Evolutionary conservation across 192 early-diverging fungal genomes (phyloP).

Genomic region (Gorgonomyces haynaldii): DNA sequence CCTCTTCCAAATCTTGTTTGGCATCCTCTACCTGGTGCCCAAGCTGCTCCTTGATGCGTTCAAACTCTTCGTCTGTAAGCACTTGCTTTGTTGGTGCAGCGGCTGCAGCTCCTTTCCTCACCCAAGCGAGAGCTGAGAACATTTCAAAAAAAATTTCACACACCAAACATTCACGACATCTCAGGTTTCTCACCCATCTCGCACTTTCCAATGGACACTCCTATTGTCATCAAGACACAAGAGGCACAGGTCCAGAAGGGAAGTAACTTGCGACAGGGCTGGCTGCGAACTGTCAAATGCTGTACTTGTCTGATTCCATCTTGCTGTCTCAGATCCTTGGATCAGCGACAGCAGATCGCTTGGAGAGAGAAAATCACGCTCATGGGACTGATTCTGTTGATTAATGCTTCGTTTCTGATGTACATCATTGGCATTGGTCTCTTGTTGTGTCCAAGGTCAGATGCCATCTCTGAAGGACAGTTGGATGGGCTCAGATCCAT

Average conservation of each 20-base stretch:
- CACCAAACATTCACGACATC: too few species aligned
- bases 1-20: constrained; percentile 30
- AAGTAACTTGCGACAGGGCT: too few species aligned
- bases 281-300: too few species aligned
- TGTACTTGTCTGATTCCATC: too few species aligned
- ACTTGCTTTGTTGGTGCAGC: constrained; percentile 66
- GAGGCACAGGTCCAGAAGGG: too few species aligned
- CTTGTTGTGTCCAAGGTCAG: constrained; percentile 66
- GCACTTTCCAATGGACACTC: too few species aligned
- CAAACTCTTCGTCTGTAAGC: constrained; percentile 81
- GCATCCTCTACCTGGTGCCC: constrained; percentile 31
- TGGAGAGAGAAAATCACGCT: too few species aligned
- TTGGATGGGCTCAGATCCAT: constrained; percentile 6
- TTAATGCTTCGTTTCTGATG: constrained; percentile 64
- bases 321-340: too few species aligned
- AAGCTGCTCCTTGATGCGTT: constrained; percentile 62
- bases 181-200: too few species aligned
- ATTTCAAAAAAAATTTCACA: too few species aligned
- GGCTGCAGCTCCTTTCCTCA: constrained; percentile 84
- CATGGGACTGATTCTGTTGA: constrained; percentile 60
- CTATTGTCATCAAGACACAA: too few species aligned
- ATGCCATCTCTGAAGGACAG: constrained; percentile 34
- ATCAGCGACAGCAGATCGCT: too few species aligned
- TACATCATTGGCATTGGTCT: constrained; percentile 68
- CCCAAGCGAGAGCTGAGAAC: constrained; percentile 90